phyloP scores from a whole-genome alignment of 345 rosid species.

The Sisymbrium altissimum region DNA sequence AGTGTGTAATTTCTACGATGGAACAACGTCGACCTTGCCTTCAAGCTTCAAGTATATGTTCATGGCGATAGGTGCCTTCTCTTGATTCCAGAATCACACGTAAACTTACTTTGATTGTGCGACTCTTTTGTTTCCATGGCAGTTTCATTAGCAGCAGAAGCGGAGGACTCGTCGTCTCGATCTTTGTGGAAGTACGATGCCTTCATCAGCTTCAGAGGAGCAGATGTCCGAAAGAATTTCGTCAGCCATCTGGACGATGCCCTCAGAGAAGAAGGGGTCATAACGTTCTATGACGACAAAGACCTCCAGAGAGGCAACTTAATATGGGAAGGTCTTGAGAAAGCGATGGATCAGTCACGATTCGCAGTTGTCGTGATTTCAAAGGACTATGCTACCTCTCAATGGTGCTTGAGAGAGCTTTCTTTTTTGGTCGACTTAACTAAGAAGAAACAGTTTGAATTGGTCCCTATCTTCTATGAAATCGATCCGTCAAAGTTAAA shows the following conservation, averaged over 20 bases:
- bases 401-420: conserved; percentile 26
- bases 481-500: conserved; percentile 18
- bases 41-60: too few species aligned
- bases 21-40: background rate
- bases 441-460: background rate
- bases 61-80: too few species aligned
- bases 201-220: conserved; percentile 30
- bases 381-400: conserved; percentile 4
- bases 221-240: conserved; percentile 6
- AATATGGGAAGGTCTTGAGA: background rate
- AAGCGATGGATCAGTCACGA: conserved; percentile 9
- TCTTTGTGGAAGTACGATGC: conserved; percentile 17
- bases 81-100: background rate
- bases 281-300: conserved; percentile 5
- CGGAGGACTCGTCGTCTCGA: background rate
- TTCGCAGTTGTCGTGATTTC: conserved; percentile 16
- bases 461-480: conserved; percentile 16
- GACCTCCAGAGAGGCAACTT: background rate
- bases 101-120: background rate
- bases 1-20: background rate
- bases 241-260: conserved; percentile 6
- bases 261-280: conserved; percentile 3
- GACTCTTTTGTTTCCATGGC: background rate
- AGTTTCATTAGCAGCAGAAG: background rate
- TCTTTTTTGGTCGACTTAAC: background rate